Percentiles rank a stretch among this genome's conserved stretches.
Evolutionary conservation across 164 flowering plant genomes (phyloP).

Genomic region (Malania oleifera): DNA sequence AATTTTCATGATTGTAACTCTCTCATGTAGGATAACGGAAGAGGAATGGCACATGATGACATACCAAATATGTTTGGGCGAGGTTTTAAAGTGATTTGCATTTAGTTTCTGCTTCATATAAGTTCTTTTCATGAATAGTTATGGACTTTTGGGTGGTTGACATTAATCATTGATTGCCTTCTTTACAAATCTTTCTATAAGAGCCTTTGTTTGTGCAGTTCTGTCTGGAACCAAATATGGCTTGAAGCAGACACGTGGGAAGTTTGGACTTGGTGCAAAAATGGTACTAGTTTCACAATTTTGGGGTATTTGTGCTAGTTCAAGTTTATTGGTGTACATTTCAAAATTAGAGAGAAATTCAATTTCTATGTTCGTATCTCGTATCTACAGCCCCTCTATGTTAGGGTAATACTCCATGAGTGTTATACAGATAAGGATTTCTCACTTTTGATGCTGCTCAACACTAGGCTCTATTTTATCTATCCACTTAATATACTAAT

Average conservation of each 20-base stretch:
- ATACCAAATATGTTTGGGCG: conserved; percentile 99
- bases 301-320: too few species aligned
- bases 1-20: background rate
- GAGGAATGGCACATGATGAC: conserved; percentile 98
- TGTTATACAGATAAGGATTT: background rate
- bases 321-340: too few species aligned
- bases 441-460: background rate
- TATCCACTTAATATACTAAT: background rate
- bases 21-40: conserved; percentile 90
- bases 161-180: background rate
- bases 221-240: conserved; percentile 98
- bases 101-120: conserved; percentile 14
- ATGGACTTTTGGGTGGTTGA: background rate
- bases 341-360: too few species aligned
- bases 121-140: conserved; percentile 1
- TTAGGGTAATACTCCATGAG: background rate
- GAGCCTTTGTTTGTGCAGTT: conserved; percentile 46
- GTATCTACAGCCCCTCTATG: background rate
- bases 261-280: conserved; percentile 98
- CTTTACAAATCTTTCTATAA: conserved; percentile 8
- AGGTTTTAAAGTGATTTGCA: conserved; percentile 41
- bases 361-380: background rate
- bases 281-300: conserved; percentile 51
- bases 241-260: conserved; percentile 95
- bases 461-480: background rate